phyloP scores from a whole-genome alignment of 2,329 filamentous ascomycete species.

The Colletotrichum aenigma region DNA sequence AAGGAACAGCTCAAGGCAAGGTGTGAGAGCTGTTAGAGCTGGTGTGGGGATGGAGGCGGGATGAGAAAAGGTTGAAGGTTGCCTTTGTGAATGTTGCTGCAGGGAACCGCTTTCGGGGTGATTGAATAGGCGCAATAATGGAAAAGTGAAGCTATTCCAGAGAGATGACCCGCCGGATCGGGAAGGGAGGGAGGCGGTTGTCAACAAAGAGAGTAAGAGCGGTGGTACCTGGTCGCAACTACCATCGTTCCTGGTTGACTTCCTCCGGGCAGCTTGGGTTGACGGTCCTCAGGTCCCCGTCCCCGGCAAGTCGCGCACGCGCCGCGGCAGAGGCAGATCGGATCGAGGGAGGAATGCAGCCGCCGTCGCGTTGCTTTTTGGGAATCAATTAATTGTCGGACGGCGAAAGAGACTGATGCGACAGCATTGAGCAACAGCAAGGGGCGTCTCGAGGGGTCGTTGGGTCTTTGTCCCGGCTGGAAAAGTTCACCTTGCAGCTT shows the following conservation, averaged over 20 bases:
- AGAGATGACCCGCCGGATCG: constrained; percentile 15
- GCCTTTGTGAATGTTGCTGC: constrained; percentile 3
- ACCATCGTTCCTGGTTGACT: constrained; percentile 10
- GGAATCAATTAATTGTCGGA: not conserved
- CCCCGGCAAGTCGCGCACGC: constrained; percentile 16
- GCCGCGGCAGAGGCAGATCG: not conserved
- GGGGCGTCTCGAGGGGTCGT: constrained; percentile 3
- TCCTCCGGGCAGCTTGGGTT: not conserved
- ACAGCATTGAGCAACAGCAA: not conserved
- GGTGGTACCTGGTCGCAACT: constrained; percentile 12
- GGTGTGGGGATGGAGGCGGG: not conserved
- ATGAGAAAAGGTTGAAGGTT: not conserved
- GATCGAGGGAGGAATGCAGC: not conserved
- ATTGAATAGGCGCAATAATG: not conserved
- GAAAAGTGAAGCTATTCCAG: constrained; percentile 19
- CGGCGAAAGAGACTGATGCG: not conserved
- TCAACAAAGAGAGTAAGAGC: constrained; percentile 19
- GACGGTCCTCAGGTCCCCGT: not conserved
- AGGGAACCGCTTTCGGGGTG: not conserved
- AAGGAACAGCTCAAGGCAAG: not conserved
- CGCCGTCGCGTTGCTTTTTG: not conserved
- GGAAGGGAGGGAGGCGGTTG: constrained; percentile 15
- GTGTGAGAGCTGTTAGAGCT: not conserved
- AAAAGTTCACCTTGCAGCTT: constrained; percentile 1
- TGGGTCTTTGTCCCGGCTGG: constrained; percentile 7